These are phyloP conservation scores for Umbellularia californica DNA, from an alignment of 164 flowering plant genomes.

Conservation along the genomic window DNA sequence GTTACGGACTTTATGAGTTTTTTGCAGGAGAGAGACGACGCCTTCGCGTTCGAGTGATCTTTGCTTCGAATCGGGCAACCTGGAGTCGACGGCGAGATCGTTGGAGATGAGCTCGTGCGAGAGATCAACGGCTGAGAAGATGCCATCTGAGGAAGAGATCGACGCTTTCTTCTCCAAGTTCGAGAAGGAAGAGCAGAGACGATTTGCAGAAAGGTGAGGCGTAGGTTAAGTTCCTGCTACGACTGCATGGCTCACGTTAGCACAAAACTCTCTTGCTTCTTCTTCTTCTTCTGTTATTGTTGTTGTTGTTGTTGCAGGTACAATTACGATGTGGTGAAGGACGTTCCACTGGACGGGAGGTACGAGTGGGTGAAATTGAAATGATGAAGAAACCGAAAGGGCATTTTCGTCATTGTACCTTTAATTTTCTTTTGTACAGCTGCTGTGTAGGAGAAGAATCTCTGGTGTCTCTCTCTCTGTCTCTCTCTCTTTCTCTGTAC, in stretches of 20 bases:
- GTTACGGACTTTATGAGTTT: neutral
- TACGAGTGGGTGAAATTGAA: constrained; percentile 66
- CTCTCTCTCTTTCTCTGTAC: constrained; percentile 3
- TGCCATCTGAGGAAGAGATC: constrained; percentile 50
- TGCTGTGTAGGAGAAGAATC: constrained; percentile 5
- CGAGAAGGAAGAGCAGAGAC: constrained; percentile 50
- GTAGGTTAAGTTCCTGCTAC: constrained; percentile 15
- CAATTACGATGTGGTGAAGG: constrained; percentile 66
- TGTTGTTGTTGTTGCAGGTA: constrained; percentile 37
- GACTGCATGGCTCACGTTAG: constrained; percentile 16
- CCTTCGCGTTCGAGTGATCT: constrained; percentile 28
- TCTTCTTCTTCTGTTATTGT: neutral
- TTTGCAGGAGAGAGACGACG: constrained; percentile 36
- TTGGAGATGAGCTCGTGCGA: constrained; percentile 9
- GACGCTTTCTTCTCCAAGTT: constrained; percentile 57
- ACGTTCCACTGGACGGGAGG: constrained; percentile 62
- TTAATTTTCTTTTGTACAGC: constrained; percentile 1
- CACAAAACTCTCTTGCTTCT: neutral
- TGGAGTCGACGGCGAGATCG: constrained; percentile 30
- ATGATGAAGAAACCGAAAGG: constrained; percentile 16
- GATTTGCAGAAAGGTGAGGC: constrained; percentile 65
- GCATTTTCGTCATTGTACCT: neutral
- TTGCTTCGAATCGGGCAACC: constrained; percentile 26
- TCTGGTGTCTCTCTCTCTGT: neutral
- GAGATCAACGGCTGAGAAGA: constrained; percentile 14